Percentiles rank a stretch among this genome's conserved stretches.
Conservation (phyloP, 2,329 filamentous ascomycete species). For the Dothistroma septosporum region DNA sequence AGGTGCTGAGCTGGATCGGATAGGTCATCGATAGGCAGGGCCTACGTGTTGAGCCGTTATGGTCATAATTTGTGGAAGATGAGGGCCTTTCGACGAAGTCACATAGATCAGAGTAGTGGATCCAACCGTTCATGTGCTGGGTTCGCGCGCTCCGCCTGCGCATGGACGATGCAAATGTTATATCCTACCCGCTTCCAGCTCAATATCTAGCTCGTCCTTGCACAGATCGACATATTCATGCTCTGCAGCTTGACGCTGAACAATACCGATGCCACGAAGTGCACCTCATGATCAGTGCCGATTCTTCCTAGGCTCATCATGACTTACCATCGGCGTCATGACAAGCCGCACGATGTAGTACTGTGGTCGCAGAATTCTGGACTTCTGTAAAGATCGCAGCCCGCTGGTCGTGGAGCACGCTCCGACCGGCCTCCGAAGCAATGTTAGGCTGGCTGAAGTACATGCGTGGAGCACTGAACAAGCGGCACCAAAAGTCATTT, state of each 20-base stretch:
- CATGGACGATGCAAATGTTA: background rate
- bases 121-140: too few relatives aligned
- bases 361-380: slow-evolving; percentile 3
- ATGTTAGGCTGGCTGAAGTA: slow-evolving; percentile 1
- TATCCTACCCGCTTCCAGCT: background rate
- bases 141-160: too few relatives aligned
- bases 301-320: background rate
- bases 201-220: slow-evolving; percentile 1
- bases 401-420: background rate
- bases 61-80: too few relatives aligned
- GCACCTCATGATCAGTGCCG: background rate
- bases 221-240: slow-evolving; percentile 1
- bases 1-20: too few relatives aligned
- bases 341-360: slow-evolving; percentile 4
- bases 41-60: too few relatives aligned
- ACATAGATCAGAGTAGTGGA: too few relatives aligned
- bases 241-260: background rate
- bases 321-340: background rate
- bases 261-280: background rate
- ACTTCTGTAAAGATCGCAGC: background rate
- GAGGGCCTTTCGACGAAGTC: too few relatives aligned
- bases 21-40: too few relatives aligned
- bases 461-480: background rate
- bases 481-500: too few relatives aligned
- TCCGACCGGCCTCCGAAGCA: background rate